Evolutionary conservation across 768 basidiomycete genomes (phyloP), one percentile per base, ranked within the genome.

Genomic region (Lactarius hengduanensis): DNA sequence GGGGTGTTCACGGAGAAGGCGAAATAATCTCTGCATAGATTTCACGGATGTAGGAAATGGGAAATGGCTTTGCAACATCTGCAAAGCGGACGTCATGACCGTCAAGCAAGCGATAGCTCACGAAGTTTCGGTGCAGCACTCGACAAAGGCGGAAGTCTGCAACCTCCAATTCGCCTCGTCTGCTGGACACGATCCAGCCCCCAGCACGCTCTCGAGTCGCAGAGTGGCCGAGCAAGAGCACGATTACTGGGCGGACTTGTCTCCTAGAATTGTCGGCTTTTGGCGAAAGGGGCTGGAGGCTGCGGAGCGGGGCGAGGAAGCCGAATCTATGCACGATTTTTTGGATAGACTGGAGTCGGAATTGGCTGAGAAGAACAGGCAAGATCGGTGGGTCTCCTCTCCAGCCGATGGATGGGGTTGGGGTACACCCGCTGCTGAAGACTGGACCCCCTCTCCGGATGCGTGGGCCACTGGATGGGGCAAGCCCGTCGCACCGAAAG

Each of bases 1-100:
- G 4, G 6, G 4, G 13, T 56, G 9, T 6, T 59, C 53, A 63
- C 15, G 3, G 20, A 16, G 4, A 32, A 10, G 9, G 13, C 28
- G 40, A 41, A 18, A 6, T 56, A n/a, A 63, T 32, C 5, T 10
- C n/a, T 30, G 11, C 4, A n/a, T 58, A 76, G 74, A 75, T 65
- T 76, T 75, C 40, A 63, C 62, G 28, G 54, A 64, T 38, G 50
- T 65, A 7, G 71, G 72, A 36, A 67, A 69, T 34, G 67, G 69
- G 41, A 72, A 73, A 65, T 78, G 76, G 74, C 69, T 72, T 47
- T 80, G 77, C 68, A 75, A 73, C 53, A 59, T 73, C n/a, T 78
- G 79, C 71, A 72, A 68, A 40, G 61, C 69, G 3, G 71, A 73
- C 22, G 72, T 73, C 6, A 71, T 74, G 64, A 74, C 69, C 34